phyloP scores from a whole-genome alignment of 2,329 filamentous ascomycete genomes.

The Colletotrichum tropicale region DNA sequence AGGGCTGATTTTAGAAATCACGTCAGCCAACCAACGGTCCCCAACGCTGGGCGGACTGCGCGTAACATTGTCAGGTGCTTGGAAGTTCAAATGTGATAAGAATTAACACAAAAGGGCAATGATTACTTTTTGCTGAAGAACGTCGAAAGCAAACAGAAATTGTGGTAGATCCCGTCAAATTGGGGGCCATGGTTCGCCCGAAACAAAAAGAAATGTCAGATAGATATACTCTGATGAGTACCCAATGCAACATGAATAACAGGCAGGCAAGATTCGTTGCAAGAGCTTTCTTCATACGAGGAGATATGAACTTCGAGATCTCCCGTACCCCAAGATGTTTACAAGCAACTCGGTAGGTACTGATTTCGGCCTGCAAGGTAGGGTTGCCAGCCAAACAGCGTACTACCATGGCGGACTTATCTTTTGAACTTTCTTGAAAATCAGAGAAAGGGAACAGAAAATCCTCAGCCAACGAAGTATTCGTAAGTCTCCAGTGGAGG shows the following conservation, averaged over 20 bases:
- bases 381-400: no score
- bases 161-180: fast-evolving
- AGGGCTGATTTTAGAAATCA: neutral
- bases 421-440: no score
- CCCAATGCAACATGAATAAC: no score
- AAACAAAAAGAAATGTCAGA: neutral
- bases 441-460: no score
- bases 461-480: no score
- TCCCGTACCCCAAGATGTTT: no score
- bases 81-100: neutral
- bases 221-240: fast-evolving
- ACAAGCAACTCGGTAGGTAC: no score
- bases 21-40: neutral
- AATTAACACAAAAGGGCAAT: neutral
- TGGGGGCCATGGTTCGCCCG: neutral
- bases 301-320: no score
- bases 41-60: neutral
- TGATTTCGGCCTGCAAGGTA: no score
- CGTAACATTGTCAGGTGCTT: neutral
- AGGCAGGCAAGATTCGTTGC: no score
- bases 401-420: no score
- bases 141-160: neutral
- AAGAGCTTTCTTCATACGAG: fast-evolving
- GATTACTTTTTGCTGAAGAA: neutral
- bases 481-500: no score